Conservation (phyloP, 176 grass and related monocot genomes). For the Dendrocalamus sinicus region DNA sequence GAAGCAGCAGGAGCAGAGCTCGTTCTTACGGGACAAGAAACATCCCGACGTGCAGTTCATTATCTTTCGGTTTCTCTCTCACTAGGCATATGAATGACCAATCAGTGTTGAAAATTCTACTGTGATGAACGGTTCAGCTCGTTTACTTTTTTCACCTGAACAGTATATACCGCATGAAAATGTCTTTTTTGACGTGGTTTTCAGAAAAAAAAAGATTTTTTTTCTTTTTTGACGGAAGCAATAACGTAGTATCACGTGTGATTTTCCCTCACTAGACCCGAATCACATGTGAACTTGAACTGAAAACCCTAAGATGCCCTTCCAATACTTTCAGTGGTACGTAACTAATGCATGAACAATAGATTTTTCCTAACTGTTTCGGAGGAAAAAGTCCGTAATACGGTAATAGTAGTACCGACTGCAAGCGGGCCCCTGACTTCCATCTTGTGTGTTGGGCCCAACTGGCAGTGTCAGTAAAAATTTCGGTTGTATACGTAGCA, state of each 20-base stretch:
- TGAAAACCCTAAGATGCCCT: not conserved
- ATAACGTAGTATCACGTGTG: not conserved
- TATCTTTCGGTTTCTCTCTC: not conserved
- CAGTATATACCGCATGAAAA: not conserved
- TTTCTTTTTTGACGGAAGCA: not conserved
- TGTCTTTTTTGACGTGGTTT: not conserved
- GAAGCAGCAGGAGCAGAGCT: not conserved
- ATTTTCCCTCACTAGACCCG: no score
- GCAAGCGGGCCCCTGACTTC: not conserved
- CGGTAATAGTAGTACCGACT: not conserved
- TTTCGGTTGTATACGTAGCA: no score
- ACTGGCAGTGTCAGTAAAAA: not conserved
- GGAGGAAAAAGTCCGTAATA: not conserved
- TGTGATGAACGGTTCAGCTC: not conserved
- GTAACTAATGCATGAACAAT: not conserved
- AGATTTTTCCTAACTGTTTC: not conserved
- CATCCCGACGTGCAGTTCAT: not conserved
- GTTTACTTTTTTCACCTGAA: not conserved
- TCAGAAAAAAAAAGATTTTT: not conserved
- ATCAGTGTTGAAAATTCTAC: not conserved
- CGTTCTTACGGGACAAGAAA: constrained; percentile 4
- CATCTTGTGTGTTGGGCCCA: not conserved
- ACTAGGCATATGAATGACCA: not conserved
- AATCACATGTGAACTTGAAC: not conserved
- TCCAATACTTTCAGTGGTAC: not conserved